phyloP scores from a whole-genome alignment of 1,139 yeast species.

The Arxiozyma bovina region DNA sequence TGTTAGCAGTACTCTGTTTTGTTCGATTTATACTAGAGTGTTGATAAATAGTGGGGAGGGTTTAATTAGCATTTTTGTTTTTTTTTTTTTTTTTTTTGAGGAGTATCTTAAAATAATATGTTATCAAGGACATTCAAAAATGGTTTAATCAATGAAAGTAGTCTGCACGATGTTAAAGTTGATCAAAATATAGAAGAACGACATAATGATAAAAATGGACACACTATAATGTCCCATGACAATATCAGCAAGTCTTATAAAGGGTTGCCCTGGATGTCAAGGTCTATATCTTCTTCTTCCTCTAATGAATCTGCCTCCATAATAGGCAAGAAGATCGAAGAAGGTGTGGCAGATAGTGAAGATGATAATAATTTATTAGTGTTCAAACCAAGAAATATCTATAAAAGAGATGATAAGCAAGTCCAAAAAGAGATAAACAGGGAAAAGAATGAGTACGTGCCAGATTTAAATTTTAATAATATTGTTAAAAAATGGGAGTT shows the following conservation, averaged over 20 bases:
- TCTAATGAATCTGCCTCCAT: background rate
- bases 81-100: background rate
- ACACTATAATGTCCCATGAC: too few relatives aligned
- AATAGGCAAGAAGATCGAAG: background rate
- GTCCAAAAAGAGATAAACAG: background rate
- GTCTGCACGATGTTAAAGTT: background rate
- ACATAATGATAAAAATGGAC: background rate
- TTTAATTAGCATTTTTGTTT: too few relatives aligned
- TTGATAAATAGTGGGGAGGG: too few relatives aligned
- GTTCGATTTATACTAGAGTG: too few relatives aligned
- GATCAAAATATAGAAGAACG: background rate
- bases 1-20: too few relatives aligned
- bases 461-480: conserved; percentile 46
- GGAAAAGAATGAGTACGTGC: conserved; percentile 60
- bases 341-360: background rate
- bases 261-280: background rate
- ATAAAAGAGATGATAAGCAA: conserved; percentile 4
- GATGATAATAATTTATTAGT: conserved; percentile 13
- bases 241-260: background rate
- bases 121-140: background rate
- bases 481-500: conserved; percentile 28
- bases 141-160: background rate
- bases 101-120: background rate
- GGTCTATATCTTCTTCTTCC: background rate
- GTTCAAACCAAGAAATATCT: conserved; percentile 17